These are phyloP conservation scores for Eryngium alpinum DNA, from an alignment of 140 eudicot species.

Conservation along the genomic window DNA sequence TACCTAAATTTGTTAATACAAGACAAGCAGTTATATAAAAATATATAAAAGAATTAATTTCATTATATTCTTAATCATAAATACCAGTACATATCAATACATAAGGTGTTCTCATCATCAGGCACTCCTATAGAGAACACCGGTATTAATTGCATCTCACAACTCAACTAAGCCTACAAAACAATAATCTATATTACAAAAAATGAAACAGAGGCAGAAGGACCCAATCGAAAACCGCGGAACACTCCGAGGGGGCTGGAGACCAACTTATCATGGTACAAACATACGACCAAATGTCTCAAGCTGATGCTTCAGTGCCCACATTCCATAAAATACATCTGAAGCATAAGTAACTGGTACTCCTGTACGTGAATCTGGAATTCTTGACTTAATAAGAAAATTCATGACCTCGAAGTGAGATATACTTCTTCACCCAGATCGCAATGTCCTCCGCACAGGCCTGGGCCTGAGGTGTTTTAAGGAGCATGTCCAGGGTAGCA, in stretches of 20 bases:
- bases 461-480: slow-evolving; percentile 89
- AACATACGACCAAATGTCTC: background rate
- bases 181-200: slow-evolving; percentile 35
- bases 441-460: slow-evolving; percentile 97
- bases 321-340: background rate
- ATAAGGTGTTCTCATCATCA: background rate
- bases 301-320: slow-evolving; percentile 5
- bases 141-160: slow-evolving; percentile 24
- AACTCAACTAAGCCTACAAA: slow-evolving; percentile 37
- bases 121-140: background rate
- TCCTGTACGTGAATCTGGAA: slow-evolving; percentile 5
- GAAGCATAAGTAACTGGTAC: background rate
- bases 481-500: slow-evolving; percentile 94
- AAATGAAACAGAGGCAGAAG: slow-evolving; percentile 19
- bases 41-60: background rate
- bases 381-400: slow-evolving; percentile 56
- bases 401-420: slow-evolving; percentile 93
- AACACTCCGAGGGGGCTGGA: slow-evolving; percentile 16
- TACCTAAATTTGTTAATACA: no score
- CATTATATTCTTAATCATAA: slow-evolving; percentile 1
- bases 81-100: slow-evolving; percentile 12
- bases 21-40: background rate
- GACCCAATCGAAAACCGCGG: background rate
- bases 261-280: slow-evolving; percentile 5
- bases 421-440: slow-evolving; percentile 94